phyloP scores from a whole-genome alignment of 768 basidiomycete species.

The Sutorius australiensis region DNA sequence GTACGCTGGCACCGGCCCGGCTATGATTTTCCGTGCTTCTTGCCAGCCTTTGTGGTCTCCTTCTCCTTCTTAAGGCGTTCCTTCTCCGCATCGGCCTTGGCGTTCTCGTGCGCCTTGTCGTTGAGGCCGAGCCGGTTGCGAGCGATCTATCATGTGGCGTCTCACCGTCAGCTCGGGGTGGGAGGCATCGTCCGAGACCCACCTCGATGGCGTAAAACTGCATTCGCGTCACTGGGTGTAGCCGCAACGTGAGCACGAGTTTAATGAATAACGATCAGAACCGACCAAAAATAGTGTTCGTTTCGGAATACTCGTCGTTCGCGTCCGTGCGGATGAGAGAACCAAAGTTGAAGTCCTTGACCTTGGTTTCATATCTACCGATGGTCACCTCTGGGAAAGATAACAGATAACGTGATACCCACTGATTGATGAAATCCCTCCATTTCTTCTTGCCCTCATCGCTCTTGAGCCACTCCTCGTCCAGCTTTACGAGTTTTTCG shows the following conservation, averaged over 20 bases:
- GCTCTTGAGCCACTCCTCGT: constrained; percentile 94
- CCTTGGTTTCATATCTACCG: constrained; percentile 77
- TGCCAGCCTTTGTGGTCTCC: constrained; percentile 44
- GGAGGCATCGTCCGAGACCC: constrained; percentile 13
- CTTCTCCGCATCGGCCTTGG: constrained; percentile 60
- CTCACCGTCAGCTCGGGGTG: constrained; percentile 1
- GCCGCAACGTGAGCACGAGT: constrained; percentile 9
- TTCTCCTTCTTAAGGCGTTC: constrained; percentile 56
- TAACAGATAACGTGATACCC: constrained; percentile 16
- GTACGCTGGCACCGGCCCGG: not conserved
- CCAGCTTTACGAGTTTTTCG: constrained; percentile 51
- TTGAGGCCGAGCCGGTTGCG: constrained; percentile 91
- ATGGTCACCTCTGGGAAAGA: not conserved
- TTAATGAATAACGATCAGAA: not conserved
- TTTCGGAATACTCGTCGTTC: constrained; percentile 78
- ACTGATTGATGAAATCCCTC: constrained; percentile 83
- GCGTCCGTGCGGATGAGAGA: constrained; percentile 85
- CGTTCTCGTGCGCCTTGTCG: constrained; percentile 77
- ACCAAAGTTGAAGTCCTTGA: constrained; percentile 96
- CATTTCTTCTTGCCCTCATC: constrained; percentile 82
- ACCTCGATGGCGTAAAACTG: constrained; percentile 95
- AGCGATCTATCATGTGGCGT: constrained; percentile 57
- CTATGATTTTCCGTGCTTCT: constrained; percentile 34
- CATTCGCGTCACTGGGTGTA: constrained; percentile 18
- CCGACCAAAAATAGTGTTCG: constrained; percentile 91